Evolutionary conservation across 2,329 filamentous ascomycete genomes (phyloP).

Genomic region (Arthrobotrys pseudoclavata): DNA sequence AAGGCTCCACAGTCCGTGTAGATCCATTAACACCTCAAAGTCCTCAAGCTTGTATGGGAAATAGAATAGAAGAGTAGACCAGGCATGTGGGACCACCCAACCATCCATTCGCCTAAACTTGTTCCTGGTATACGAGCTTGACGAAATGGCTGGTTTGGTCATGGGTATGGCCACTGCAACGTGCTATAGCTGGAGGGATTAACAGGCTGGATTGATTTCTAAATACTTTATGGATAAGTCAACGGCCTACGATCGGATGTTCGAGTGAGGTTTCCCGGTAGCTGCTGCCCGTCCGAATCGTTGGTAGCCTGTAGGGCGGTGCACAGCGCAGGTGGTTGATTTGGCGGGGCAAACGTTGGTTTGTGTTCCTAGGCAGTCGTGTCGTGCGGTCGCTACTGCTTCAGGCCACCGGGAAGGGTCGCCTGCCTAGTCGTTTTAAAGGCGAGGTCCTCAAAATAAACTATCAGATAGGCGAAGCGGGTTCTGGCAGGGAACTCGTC

Average conservation of each 20-base stretch:
- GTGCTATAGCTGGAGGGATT: background rate
- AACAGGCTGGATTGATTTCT: background rate
- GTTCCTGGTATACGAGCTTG: conserved; percentile 10
- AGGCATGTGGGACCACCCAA: background rate
- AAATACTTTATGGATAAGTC: conserved; percentile 22
- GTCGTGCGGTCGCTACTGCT: conserved; percentile 5
- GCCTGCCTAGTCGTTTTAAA: conserved; percentile 7
- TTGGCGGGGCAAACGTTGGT: conserved; percentile 3
- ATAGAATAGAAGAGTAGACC: no score
- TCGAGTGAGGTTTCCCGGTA: background rate
- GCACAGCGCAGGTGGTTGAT: conserved; percentile 1
- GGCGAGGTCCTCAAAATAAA: conserved; percentile 19
- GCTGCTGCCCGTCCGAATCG: background rate
- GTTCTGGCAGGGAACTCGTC: conserved; percentile 21
- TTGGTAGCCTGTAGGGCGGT: conserved; percentile 2
- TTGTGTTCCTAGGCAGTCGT: conserved; percentile 15
- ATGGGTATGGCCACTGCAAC: conserved; percentile 10
- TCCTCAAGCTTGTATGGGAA: background rate
- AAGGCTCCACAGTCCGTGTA: conserved; percentile 5
- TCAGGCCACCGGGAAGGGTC: conserved; percentile 12
- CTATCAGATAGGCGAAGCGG: conserved; percentile 27
- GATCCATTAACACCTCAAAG: conserved; percentile 5
- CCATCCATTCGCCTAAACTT: conserved; percentile 8
- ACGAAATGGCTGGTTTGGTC: background rate
- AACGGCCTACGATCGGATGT: background rate